Percentiles rank a stretch among this genome's conserved stretches.
phyloP scores from a whole-genome alignment of 176 grass and related monocot species.

The Lolium multiflorum region DNA sequence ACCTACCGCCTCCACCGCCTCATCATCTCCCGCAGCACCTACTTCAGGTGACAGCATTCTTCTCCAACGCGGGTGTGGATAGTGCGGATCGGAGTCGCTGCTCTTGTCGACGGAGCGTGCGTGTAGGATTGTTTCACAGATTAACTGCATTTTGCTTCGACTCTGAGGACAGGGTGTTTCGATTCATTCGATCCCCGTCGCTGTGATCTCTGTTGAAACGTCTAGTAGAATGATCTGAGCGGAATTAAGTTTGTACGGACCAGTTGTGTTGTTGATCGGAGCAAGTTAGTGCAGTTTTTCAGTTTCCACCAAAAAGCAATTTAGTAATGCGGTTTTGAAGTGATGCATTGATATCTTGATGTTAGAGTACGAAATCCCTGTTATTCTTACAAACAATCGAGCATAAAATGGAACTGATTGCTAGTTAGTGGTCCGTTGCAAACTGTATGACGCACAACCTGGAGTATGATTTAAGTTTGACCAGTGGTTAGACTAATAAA shows the following conservation, averaged over 20 bases:
- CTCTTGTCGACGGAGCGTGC: not conserved
- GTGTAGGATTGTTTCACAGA: not conserved
- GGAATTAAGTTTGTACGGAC: not conserved
- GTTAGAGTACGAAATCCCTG: not conserved
- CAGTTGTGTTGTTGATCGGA: no score
- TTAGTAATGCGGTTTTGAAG: no score
- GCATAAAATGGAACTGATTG: not conserved
- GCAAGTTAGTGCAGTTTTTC: no score
- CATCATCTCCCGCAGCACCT: conserved; percentile 94
- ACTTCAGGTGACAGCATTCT: conserved; percentile 68
- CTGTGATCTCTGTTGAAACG: not conserved
- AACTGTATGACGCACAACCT: not conserved
- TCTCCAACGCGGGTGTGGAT: not conserved
- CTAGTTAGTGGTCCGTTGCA: not conserved
- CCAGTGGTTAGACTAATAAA: not conserved
- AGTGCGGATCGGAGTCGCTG: not conserved
- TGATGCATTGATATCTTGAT: not conserved
- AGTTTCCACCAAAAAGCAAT: no score
- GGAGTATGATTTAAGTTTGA: not conserved
- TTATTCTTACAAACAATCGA: conserved; percentile 1
- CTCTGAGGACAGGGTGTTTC: not conserved
- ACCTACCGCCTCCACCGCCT: conserved; percentile 90
- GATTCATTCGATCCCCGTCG: not conserved
- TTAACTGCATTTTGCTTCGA: not conserved
- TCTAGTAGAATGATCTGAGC: not conserved